Base-by-base conservation (phyloP, 805 yeast genomes). In the Lipomyces oligophaga region DNA sequence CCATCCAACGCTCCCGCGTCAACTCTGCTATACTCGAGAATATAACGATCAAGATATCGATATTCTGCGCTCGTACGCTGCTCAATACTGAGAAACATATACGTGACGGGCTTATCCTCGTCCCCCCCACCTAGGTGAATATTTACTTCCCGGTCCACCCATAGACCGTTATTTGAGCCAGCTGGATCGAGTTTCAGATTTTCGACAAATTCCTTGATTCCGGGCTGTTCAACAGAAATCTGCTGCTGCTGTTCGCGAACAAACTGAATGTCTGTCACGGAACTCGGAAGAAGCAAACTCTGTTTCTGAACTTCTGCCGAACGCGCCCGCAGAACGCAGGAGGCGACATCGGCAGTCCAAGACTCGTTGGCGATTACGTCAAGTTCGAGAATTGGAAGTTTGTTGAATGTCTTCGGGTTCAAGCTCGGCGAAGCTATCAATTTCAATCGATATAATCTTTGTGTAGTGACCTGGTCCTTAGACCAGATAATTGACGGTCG, bases 1-100 rank as follows among this genome's bases (percentile, higher is more conserved):
- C 55, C 55, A 15, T 47, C 55, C 34, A 50, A 37, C 4, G 34
- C 45, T 13, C 55, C 52, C 28, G 47, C 47, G 27, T 50, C 55
- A 10, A 45, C 51, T 10, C 46, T 19, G 19, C 38, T 16, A 34
- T 42, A 47, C 40, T 39, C 31, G 19, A 50, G 41, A 20, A 40
- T 24, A 25, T 50, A 38, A n/a, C n/a, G n/a, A 16, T 34, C 38
- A 11, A 45, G 48, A 30, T 43, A 33, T 19, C 28, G n/a, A 34
- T 44, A 50, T 31, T 24, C 28, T 25, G 47, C 22, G 36, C 47
- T 48, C 15, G 42, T 22, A 20, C 51, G 40, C 27, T 50, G 52
- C 37, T 50, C 52, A 15, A 50, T 22, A 2, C 38, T 28, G 33
- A 31, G 43, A 35, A 47, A 47, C 28, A 50, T 24, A 28, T 50